These are phyloP conservation scores for Yamadazyma phyllophila DNA, from an alignment of 805 yeast genomes.

Conservation along the genomic window DNA sequence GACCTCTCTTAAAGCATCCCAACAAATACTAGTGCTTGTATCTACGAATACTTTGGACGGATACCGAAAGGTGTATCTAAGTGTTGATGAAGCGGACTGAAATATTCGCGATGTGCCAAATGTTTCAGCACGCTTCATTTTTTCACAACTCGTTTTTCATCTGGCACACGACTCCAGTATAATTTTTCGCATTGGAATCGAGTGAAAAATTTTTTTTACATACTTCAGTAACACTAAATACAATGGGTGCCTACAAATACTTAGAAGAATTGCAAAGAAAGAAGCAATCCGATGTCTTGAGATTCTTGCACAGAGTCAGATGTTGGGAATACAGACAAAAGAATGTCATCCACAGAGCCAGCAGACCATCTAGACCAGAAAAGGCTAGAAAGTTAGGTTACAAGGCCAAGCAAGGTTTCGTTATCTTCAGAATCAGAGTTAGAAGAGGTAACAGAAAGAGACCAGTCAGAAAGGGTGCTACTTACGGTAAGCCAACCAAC, in stretches of 20 bases:
- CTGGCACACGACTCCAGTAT: background rate
- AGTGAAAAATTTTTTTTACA: slow-evolving; percentile 9
- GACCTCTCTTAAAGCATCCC: too few relatives aligned
- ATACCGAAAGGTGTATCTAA: too few relatives aligned
- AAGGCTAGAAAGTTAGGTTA: slow-evolving; percentile 99
- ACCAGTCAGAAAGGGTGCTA: slow-evolving; percentile 99
- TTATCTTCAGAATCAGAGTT: slow-evolving; percentile 97
- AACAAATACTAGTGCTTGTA: too few relatives aligned
- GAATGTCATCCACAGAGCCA: slow-evolving; percentile 97
- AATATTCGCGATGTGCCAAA: background rate
- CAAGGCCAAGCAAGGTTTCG: slow-evolving; percentile 99
- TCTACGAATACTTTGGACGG: too few relatives aligned
- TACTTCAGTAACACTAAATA: slow-evolving; percentile 22
- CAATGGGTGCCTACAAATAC: slow-evolving; percentile 99
- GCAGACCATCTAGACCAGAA: slow-evolving; percentile 99
- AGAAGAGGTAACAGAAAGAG: slow-evolving; percentile 99
- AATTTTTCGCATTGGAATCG: background rate
- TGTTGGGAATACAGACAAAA: slow-evolving; percentile 99
- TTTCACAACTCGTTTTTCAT: background rate
- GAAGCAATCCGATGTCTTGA: slow-evolving; percentile 99
- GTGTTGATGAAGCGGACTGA: background rate
- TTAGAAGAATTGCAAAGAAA: slow-evolving; percentile 99
- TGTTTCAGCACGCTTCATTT: background rate
- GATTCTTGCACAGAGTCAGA: slow-evolving; percentile 99
- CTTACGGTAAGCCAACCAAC: slow-evolving; percentile 99